Evolutionary conservation across 257 asterid genomes (phyloP), one percentile per base, ranked within the genome.

Genomic region (Cynanchum wilfordii): DNA sequence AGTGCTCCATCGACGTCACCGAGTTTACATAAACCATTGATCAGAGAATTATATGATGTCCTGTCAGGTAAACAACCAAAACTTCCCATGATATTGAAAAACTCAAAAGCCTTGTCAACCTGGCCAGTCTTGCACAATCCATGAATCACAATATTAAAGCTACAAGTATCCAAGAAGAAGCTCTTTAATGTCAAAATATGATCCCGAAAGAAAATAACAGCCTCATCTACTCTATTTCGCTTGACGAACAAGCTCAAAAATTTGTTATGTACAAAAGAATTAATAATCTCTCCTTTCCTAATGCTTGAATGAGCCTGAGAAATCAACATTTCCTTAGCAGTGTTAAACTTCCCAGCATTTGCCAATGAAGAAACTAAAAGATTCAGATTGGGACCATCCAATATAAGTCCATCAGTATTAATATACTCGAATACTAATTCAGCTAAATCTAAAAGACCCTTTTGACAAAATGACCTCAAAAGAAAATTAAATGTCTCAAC

Each of bases 121-220:
- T 79, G 87, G 62, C 96, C 90, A 13, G 66, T 73, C 70, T 81
- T 77, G 81, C 98, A 95, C 83, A 95, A 76, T 64, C 98, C 98
- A 24, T 82, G 74, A 68, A 92, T 82, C 56, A 95, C 89, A 71
- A 87, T 95, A 79, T 92, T 95, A 84, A 92, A 92, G 76, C 87
- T 86, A 67, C 76, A 84, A 49, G 86, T 86, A 77, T 90, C 95
- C 1, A 89, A 88, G 72, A 80, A 76, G 77, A 91, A 88, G 72
- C 86, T 79, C 74, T 71, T 54, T 42, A 84, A 80, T 79, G 84
- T 85, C 84, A 92, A 78, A 62, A 95, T 59, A 68, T 87, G 90
- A 72, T 82, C 80, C 76, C 63, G 77, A 47, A 95, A 89, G 76
- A 95, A 92, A 1, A 7, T 17, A 74, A 89, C 90, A 2, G 98